Conservation (phyloP, 2,329 filamentous ascomycete genomes). For the Colletotrichum musae region DNA sequence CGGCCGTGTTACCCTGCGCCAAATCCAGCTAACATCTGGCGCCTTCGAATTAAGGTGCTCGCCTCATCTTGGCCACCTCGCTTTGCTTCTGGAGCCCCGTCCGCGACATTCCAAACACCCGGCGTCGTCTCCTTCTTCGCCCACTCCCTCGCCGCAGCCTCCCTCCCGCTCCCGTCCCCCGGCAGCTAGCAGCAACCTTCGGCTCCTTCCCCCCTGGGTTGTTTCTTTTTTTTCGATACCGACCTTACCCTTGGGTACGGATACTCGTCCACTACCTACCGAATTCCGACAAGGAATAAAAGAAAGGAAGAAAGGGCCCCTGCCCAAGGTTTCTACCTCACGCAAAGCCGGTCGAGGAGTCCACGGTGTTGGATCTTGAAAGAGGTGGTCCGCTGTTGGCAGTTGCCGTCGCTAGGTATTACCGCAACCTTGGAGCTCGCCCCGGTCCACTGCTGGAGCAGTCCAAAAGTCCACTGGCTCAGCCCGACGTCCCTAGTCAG, state of each 20-base stretch:
- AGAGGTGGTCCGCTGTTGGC: conserved; percentile 10
- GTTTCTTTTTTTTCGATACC: conserved; percentile 23
- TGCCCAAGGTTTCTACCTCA: neutral
- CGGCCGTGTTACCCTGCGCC: conserved; percentile 18
- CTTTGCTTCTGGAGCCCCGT: conserved; percentile 19
- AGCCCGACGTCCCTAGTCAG: conserved; percentile 29
- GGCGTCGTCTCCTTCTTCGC: conserved; percentile 12
- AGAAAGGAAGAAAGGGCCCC: neutral
- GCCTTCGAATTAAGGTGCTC: conserved; percentile 4
- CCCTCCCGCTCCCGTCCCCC: conserved; percentile 1
- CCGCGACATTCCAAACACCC: conserved; percentile 36
- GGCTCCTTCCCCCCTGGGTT: conserved; percentile 2
- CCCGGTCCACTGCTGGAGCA: neutral
- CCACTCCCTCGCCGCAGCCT: conserved; percentile 23
- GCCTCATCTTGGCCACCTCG: neutral
- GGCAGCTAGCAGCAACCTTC: conserved; percentile 4
- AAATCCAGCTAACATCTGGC: neutral
- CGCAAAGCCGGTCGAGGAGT: neutral
- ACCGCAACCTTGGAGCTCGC: neutral
- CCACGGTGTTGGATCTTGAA: neutral
- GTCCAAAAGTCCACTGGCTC: conserved; percentile 28
- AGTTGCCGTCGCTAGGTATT: neutral
- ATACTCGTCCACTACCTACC: conserved; percentile 5
- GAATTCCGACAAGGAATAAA: neutral
- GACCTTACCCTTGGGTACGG: neutral